phyloP scores from a whole-genome alignment of 345 rosid species.

The Linum usitatissimum region DNA sequence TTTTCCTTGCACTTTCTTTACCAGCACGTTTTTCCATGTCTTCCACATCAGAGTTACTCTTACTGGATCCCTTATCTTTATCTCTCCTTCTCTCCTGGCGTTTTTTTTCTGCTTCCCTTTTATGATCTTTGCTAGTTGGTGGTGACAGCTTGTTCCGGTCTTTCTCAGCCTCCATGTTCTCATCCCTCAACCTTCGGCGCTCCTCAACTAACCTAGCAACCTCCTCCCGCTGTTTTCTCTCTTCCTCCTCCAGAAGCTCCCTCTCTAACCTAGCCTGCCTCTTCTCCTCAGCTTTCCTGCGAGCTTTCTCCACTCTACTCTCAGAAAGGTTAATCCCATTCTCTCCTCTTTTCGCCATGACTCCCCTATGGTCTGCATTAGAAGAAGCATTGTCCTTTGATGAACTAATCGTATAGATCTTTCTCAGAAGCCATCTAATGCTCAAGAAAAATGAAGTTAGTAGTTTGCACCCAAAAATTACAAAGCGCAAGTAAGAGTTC shows the following conservation, averaged over 20 bases:
- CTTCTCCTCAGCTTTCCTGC: conserved; percentile 95
- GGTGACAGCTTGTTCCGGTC: conserved; percentile 34
- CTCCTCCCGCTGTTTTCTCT: conserved; percentile 92
- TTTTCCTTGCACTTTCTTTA: conserved; percentile 55
- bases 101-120: conserved; percentile 68
- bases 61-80: conserved; percentile 75
- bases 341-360: conserved; percentile 62
- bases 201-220: conserved; percentile 92
- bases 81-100: conserved; percentile 84
- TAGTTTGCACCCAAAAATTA: conserved; percentile 54
- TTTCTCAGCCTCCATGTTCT: conserved; percentile 62
- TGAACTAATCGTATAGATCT: conserved; percentile 76
- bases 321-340: conserved; percentile 48
- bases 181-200: conserved; percentile 79
- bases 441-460: conserved; percentile 70
- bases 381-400: conserved; percentile 46
- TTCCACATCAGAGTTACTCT: conserved; percentile 85
- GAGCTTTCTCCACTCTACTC: conserved; percentile 81
- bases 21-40: conserved; percentile 60
- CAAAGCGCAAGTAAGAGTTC: conserved; percentile 67
- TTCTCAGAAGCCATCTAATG: conserved; percentile 90
- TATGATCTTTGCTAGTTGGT: conserved; percentile 40
- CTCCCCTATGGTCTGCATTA: conserved; percentile 48
- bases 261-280: conserved; percentile 89
- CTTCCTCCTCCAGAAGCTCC: conserved; percentile 86